Evolutionary conservation across 805 yeast species (phyloP).

Genomic region (Monosporozyma servazzii): DNA sequence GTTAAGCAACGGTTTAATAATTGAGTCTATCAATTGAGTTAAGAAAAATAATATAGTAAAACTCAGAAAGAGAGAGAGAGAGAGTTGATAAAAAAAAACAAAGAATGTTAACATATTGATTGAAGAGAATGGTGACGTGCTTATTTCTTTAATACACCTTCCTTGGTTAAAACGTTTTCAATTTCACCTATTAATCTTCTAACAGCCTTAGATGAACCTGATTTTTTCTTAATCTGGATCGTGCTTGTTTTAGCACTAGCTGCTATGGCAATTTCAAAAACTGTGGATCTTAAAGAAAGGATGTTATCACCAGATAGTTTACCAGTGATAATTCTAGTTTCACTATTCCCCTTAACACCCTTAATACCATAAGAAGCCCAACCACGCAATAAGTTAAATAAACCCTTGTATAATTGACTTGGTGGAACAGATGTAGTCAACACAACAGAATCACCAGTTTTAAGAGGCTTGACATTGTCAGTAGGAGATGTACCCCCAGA

Average conservation of each 20-base stretch:
- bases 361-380: conserved; percentile 68
- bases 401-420: conserved; percentile 55
- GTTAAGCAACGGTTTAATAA: neutral
- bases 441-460: conserved; percentile 2
- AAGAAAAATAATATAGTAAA: neutral
- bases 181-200: conserved; percentile 52
- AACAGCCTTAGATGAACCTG: conserved; percentile 58
- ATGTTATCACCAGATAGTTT: conserved; percentile 52
- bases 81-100: neutral
- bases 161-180: conserved; percentile 54
- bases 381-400: conserved; percentile 49
- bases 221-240: conserved; percentile 49
- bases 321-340: conserved; percentile 44
- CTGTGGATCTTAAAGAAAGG: conserved; percentile 53
- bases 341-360: conserved; percentile 40
- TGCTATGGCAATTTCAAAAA: conserved; percentile 46
- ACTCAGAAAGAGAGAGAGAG: neutral
- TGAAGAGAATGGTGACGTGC: too few species aligned
- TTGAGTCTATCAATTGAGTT: neutral
- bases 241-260: conserved; percentile 42
- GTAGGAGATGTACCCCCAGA: conserved; percentile 15
- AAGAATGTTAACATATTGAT: neutral
- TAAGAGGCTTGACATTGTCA: neutral
- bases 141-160: conserved; percentile 36
- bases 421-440: conserved; percentile 29